Conservation (phyloP, 805 yeast species). For the Metschnikowia anglica region DNA sequence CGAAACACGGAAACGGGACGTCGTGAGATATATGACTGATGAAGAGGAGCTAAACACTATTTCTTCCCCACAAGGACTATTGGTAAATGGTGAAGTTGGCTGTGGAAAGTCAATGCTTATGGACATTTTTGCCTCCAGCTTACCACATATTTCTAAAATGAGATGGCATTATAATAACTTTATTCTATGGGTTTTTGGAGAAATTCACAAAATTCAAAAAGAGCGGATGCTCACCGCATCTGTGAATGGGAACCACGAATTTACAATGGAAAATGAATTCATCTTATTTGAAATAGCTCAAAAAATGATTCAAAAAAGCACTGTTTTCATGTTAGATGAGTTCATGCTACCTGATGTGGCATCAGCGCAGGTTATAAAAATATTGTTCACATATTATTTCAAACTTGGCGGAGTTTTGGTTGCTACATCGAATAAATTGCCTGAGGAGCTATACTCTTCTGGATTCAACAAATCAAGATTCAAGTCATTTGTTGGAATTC, state of each 20-base stretch:
- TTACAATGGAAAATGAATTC: constrained; percentile 56
- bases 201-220: constrained; percentile 55
- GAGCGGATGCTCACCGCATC: constrained; percentile 39
- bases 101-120: constrained; percentile 74
- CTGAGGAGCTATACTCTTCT: constrained; percentile 68
- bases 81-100: constrained; percentile 67
- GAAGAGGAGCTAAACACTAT: constrained; percentile 58
- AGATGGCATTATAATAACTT: constrained; percentile 73
- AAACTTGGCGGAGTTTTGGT: constrained; percentile 73
- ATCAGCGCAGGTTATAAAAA: constrained; percentile 64
- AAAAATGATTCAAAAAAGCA: constrained; percentile 55
- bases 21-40: constrained; percentile 53
- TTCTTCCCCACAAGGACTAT: constrained; percentile 62
- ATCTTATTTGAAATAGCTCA: constrained; percentile 66
- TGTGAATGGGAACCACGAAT: constrained; percentile 18
- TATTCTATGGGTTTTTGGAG: constrained; percentile 64
- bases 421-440: constrained; percentile 71
- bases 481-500: constrained; percentile 52
- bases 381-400: constrained; percentile 66
- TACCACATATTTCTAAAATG: constrained; percentile 62
- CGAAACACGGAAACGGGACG: constrained; percentile 30
- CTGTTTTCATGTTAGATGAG: constrained; percentile 66
- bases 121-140: constrained; percentile 65
- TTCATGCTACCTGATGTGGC: constrained; percentile 78
- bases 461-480: constrained; percentile 61